Percentiles rank a stretch among this genome's conserved stretches.
Conservation (phyloP, 2,329 filamentous ascomycete genomes). For the Colletotrichum eleusines region DNA sequence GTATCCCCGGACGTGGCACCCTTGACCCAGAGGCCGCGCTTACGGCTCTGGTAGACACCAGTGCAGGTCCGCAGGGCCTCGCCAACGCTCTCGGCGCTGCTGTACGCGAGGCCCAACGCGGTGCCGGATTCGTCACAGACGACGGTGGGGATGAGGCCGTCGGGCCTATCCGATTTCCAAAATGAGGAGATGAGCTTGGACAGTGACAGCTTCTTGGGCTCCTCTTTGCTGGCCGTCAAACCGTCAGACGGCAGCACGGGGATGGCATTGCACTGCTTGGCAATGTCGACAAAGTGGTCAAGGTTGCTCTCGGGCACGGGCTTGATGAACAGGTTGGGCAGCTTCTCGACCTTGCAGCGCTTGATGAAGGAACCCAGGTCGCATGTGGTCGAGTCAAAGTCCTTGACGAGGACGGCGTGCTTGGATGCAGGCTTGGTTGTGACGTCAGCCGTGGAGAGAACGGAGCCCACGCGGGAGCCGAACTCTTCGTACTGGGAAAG, state of each 20-base stretch:
- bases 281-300: slow-evolving; percentile 60
- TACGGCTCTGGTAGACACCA: slow-evolving; percentile 96
- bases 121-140: slow-evolving; percentile 90
- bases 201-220: slow-evolving; percentile 72
- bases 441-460: slow-evolving; percentile 61
- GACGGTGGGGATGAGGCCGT: slow-evolving; percentile 88
- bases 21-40: slow-evolving; percentile 96
- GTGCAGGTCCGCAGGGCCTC: slow-evolving; percentile 83
- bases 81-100: slow-evolving; percentile 88
- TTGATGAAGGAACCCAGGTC: slow-evolving; percentile 59
- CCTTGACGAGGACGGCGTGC: slow-evolving; percentile 64
- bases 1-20: slow-evolving; percentile 94
- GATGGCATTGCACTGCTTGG: slow-evolving; percentile 68
- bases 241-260: slow-evolving; percentile 79
- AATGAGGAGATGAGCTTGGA: slow-evolving; percentile 78
- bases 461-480: slow-evolving; percentile 67
- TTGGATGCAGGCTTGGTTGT: slow-evolving; percentile 55
- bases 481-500: slow-evolving; percentile 69
- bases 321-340: slow-evolving; percentile 64
- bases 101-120: slow-evolving; percentile 92
- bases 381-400: slow-evolving; percentile 60
- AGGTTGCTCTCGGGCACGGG: slow-evolving; percentile 60
- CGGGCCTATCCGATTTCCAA: slow-evolving; percentile 84
- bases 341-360: slow-evolving; percentile 59
- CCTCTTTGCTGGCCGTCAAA: slow-evolving; percentile 76